phyloP scores from a whole-genome alignment of 495 filamentous ascomycete genomes.

The Penicillium cataractarum region DNA sequence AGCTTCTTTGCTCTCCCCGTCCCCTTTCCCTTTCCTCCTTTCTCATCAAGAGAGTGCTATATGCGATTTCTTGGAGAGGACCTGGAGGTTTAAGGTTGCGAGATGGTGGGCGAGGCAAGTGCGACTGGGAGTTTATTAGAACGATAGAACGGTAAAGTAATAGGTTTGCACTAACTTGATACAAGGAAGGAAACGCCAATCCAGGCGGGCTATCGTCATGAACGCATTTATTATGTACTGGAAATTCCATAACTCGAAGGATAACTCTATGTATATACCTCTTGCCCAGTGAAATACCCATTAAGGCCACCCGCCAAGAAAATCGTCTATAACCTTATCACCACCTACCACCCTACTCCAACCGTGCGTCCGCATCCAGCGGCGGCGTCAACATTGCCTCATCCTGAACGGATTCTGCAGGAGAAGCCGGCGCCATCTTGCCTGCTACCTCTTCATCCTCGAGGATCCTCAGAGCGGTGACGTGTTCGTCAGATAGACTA shows the following conservation, averaged over 20 bases:
- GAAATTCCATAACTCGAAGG: background rate
- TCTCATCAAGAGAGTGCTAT: slow-evolving; percentile 50
- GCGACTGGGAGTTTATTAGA: background rate
- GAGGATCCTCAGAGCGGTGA: slow-evolving; percentile 24
- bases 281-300: no score
- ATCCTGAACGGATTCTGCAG: slow-evolving; percentile 6
- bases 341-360: slow-evolving; percentile 5
- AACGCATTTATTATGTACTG: background rate
- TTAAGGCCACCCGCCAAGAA: background rate
- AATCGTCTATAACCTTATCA: background rate
- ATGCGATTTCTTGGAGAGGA: slow-evolving; percentile 52
- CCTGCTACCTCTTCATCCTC: slow-evolving; percentile 9
- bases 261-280: background rate
- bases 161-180: background rate
- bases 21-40: slow-evolving; percentile 32
- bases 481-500: slow-evolving; percentile 39
- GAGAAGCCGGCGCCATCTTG: slow-evolving; percentile 6
- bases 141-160: no score
- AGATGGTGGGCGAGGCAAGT: background rate
- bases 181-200: no score
- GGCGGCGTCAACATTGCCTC: slow-evolving; percentile 37
- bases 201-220: background rate
- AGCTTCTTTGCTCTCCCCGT: slow-evolving; percentile 13
- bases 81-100: slow-evolving; percentile 2
- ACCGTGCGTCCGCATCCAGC: slow-evolving; percentile 31